These are phyloP conservation scores for Triangularia setosa DNA, from an alignment of 2,329 filamentous ascomycete species.

Conservation along the genomic window DNA sequence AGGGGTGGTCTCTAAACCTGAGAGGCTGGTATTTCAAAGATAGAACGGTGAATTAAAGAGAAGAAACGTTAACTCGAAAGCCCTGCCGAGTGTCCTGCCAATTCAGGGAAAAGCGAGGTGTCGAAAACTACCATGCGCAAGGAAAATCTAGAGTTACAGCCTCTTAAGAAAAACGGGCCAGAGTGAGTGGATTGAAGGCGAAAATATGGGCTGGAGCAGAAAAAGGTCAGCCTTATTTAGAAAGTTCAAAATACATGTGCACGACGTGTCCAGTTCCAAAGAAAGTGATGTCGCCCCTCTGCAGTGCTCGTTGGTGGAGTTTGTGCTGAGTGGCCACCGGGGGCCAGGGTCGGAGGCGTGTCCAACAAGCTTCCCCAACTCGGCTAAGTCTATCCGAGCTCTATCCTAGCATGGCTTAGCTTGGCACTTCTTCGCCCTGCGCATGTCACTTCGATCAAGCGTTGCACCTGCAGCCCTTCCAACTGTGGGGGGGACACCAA, in stretches of 20 bases:
- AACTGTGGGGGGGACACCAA: slow-evolving; percentile 19
- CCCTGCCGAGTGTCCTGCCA: slow-evolving; percentile 10
- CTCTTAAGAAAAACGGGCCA: slow-evolving; percentile 6
- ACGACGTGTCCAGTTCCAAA: slow-evolving; percentile 28
- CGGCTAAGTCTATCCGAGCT: slow-evolving; percentile 11
- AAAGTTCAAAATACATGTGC: slow-evolving; percentile 18
- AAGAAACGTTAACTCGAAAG: slow-evolving; percentile 2
- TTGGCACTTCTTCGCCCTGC: neutral
- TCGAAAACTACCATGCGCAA: slow-evolving; percentile 17
- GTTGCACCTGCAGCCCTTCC: slow-evolving; percentile 13
- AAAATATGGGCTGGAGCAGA: slow-evolving; percentile 4
- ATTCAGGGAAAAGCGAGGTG: slow-evolving; percentile 15
- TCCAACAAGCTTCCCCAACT: slow-evolving; percentile 11
- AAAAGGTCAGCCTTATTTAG: slow-evolving; percentile 16
- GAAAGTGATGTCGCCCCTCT: slow-evolving; percentile 20
- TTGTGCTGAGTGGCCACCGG: slow-evolving; percentile 18
- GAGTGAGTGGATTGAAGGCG: slow-evolving; percentile 17
- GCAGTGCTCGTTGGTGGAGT: slow-evolving; percentile 14
- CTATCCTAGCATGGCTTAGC: slow-evolving; percentile 1
- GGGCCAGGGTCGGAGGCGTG: neutral
- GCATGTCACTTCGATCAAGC: slow-evolving; percentile 4
- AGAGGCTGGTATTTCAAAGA: neutral
- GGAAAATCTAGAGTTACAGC: neutral
- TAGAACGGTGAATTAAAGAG: neutral
- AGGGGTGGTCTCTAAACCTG: slow-evolving; percentile 5